These are phyloP conservation scores for Clavaria fumosa DNA, from an alignment of 768 basidiomycete species.

Conservation along the genomic window DNA sequence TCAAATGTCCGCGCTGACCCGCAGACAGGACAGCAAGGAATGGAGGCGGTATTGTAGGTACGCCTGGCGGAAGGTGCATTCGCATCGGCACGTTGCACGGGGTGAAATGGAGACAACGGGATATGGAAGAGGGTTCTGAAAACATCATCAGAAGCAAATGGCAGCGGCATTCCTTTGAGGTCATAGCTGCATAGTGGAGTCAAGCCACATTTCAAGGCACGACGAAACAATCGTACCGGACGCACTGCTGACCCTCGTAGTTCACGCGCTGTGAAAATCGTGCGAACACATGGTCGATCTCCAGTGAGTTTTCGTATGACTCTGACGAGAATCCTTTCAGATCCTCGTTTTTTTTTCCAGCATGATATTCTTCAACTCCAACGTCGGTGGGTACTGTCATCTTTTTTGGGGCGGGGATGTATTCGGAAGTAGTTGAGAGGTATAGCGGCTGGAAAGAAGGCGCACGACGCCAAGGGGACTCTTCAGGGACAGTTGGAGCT, in stretches of 20 bases:
- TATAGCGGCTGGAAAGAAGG: constrained; percentile 58
- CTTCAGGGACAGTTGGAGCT: constrained; percentile 34
- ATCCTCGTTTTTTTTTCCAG: constrained; percentile 17
- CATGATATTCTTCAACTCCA: constrained; percentile 24
- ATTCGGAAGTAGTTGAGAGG: constrained; percentile 61
- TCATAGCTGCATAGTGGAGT: constrained; percentile 50
- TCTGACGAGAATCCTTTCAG: constrained; percentile 47
- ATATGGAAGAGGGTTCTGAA: constrained; percentile 63
- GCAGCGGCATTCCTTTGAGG: constrained; percentile 67
- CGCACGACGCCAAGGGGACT: constrained; percentile 51
- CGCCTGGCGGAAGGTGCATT: constrained; percentile 36
- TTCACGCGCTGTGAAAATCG: constrained; percentile 61
- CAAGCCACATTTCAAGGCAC: constrained; percentile 1
- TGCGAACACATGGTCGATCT: constrained; percentile 77
- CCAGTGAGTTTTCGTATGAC: constrained; percentile 64
- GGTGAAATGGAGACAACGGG: constrained; percentile 27
- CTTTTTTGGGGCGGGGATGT: constrained; percentile 40
- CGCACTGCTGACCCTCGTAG: constrained; percentile 66
- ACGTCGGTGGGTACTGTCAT: constrained; percentile 22
- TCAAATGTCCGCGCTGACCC: constrained; percentile 63
- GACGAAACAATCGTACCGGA: constrained; percentile 41
- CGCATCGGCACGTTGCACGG: constrained; percentile 47
- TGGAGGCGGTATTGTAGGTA: constrained; percentile 34
- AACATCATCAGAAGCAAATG: constrained; percentile 65
- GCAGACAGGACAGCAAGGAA: constrained; percentile 59